Conservation (phyloP, 225 moss, liverwort and hornwort genomes). For the Marchantia paleacea region DNA sequence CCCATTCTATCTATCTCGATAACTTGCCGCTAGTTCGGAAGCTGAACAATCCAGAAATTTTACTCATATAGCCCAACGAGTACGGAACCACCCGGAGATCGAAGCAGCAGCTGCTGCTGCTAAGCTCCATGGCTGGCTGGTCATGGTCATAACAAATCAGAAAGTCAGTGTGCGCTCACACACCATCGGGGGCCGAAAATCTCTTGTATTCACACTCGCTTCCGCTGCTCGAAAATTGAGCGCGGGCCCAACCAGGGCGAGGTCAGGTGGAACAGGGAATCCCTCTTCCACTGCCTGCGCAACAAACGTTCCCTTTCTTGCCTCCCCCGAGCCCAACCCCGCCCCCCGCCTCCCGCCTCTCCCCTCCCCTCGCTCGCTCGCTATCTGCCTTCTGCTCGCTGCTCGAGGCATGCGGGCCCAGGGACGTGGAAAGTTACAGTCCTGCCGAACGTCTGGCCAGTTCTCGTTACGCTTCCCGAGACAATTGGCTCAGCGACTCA, state of each 20-base stretch:
- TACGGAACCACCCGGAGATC: neutral
- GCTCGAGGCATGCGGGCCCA: neutral
- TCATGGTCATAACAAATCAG: too few relatives aligned
- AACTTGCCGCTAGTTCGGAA: neutral
- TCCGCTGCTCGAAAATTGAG: neutral
- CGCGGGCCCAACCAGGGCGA: neutral
- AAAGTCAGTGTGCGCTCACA: neutral
- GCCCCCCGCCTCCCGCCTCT: neutral
- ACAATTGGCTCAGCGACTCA: neutral
- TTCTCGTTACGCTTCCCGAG: constrained; percentile 1
- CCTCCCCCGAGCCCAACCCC: neutral
- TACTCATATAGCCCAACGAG: neutral
- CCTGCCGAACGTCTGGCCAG: neutral
- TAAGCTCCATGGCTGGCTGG: neutral
- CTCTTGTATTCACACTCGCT: neutral
- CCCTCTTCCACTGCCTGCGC: neutral
- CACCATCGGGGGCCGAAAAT: neutral
- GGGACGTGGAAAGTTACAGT: neutral
- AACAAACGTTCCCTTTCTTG: neutral
- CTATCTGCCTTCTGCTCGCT: neutral
- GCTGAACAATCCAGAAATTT: neutral
- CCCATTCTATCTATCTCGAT: neutral
- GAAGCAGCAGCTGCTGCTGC: neutral
- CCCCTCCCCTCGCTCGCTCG: neutral
- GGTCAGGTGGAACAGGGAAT: neutral